Conservation (phyloP, 495 filamentous ascomycete species). For the Aspergillus kassunensis region DNA sequence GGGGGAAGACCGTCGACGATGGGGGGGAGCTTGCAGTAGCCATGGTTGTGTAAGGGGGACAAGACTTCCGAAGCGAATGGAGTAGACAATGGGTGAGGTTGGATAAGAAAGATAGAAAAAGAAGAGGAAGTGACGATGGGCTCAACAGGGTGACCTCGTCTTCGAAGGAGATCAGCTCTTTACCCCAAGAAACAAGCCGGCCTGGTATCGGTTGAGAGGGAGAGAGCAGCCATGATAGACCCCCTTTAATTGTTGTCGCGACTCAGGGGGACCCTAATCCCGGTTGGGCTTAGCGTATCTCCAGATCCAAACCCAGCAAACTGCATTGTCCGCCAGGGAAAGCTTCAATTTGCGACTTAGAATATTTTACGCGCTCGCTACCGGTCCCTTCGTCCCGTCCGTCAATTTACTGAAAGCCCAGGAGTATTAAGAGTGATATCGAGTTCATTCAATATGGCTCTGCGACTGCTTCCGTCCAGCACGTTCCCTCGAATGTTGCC, state of each 20-base stretch:
- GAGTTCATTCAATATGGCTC: conserved; percentile 12
- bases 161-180: conserved; percentile 10
- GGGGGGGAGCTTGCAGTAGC: conserved; percentile 47
- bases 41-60: conserved; percentile 36
- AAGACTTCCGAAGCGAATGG: conserved; percentile 4
- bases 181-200: conserved; percentile 13
- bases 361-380: too few species aligned
- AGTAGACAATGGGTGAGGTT: not conserved
- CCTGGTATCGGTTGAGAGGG: conserved; percentile 14
- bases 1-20: conserved; percentile 70
- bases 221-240: conserved; percentile 24
- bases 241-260: conserved; percentile 43
- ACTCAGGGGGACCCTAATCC: conserved; percentile 40
- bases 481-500: conserved; percentile 15
- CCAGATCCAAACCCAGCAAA: conserved; percentile 24
- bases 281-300: conserved; percentile 29
- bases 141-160: conserved; percentile 1
- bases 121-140: conserved; percentile 1
- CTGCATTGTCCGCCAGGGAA: conserved; percentile 13
- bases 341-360: conserved; percentile 21
- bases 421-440: too few species aligned
- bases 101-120: not conserved
- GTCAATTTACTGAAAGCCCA: too few species aligned
- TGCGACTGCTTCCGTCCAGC: conserved; percentile 21
- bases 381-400: not conserved